These are phyloP conservation scores for Nelumbo lutea DNA, from an alignment of 164 flowering plant species.

Conservation along the genomic window DNA sequence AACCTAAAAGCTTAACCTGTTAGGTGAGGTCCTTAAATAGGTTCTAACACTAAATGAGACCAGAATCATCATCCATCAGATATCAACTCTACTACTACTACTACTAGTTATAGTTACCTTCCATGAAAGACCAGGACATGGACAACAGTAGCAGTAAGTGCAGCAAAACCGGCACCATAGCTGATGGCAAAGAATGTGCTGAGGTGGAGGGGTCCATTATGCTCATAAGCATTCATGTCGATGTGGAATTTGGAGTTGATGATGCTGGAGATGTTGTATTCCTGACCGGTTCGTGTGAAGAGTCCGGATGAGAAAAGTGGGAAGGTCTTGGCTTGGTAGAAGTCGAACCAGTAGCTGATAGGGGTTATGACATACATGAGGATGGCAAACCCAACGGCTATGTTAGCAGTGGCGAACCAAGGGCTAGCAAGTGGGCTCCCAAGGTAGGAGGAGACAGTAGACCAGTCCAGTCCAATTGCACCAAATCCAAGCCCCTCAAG, in stretches of 20 bases:
- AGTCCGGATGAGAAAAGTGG: slow-evolving; percentile 58
- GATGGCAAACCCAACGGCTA: slow-evolving; percentile 55
- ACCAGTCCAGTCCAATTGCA: slow-evolving; percentile 69
- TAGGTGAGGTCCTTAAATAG: too few species aligned
- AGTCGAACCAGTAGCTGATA: slow-evolving; percentile 51
- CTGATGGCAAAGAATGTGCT: slow-evolving; percentile 71
- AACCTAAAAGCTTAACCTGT: too few species aligned
- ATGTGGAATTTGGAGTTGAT: slow-evolving; percentile 53
- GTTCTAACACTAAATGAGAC: too few species aligned
- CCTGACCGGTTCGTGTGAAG: slow-evolving; percentile 42
- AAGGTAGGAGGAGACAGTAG: slow-evolving; percentile 62
- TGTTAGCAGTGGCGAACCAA: slow-evolving; percentile 85
- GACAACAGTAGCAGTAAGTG: slow-evolving; percentile 58
- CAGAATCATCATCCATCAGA: too few species aligned
- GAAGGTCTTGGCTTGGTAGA: slow-evolving; percentile 66
- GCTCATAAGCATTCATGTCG: slow-evolving; percentile 46
- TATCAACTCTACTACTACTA: too few species aligned
- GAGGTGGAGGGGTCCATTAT: slow-evolving; percentile 52
- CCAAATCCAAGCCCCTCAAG: slow-evolving; percentile 63
- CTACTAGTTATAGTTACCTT: slow-evolving; percentile 30
- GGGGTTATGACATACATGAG: slow-evolving; percentile 69
- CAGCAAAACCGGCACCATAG: slow-evolving; percentile 80
- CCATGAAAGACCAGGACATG: slow-evolving; percentile 78
- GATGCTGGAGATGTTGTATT: slow-evolving; percentile 52
- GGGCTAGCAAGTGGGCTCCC: slow-evolving; percentile 85